A percentile compares a stretch with the other conserved stretches of the same genome.
Conservation (phyloP, 306 rosid species). For the Herpetospermum pedunculosum region DNA sequence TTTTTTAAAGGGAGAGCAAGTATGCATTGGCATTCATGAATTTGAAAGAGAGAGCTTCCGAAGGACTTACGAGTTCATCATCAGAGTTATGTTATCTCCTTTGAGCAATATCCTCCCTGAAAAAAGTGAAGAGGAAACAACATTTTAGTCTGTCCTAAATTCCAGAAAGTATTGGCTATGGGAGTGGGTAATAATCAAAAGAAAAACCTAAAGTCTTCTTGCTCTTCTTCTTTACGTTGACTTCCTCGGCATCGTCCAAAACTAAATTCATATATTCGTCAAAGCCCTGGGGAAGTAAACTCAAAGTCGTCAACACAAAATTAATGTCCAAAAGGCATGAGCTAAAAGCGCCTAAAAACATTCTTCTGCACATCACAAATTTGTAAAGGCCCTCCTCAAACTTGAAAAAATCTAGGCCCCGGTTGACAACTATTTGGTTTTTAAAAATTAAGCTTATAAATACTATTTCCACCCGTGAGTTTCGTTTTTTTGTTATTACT, state of each 20-base stretch:
- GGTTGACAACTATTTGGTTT: too few species aligned
- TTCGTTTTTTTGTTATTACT: too few species aligned
- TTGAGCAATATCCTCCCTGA: constrained; percentile 79
- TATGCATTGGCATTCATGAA: not conserved
- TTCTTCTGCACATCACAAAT: not conserved
- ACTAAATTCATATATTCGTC: constrained; percentile 68
- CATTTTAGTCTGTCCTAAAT: not conserved
- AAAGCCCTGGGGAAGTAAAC: constrained; percentile 35
- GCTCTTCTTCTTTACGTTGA: constrained; percentile 65
- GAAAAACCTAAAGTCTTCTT: constrained; percentile 48
- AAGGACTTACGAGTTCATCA: constrained; percentile 71
- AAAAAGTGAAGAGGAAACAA: not conserved
- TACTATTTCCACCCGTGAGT: too few species aligned
- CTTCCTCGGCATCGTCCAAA: constrained; percentile 62
- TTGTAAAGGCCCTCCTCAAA: not conserved
- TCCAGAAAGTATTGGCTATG: not conserved
- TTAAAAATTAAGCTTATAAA: too few species aligned
- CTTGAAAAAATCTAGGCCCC: not conserved
- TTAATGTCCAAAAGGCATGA: not conserved
- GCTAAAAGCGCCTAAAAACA: not conserved
- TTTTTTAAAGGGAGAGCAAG: not conserved
- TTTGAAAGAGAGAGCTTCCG: not conserved
- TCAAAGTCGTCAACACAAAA: not conserved
- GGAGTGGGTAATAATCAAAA: not conserved
- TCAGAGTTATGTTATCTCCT: constrained; percentile 82